phyloP scores from a whole-genome alignment of 2,329 filamentous ascomycete species.

The Bipolaris cookei region DNA sequence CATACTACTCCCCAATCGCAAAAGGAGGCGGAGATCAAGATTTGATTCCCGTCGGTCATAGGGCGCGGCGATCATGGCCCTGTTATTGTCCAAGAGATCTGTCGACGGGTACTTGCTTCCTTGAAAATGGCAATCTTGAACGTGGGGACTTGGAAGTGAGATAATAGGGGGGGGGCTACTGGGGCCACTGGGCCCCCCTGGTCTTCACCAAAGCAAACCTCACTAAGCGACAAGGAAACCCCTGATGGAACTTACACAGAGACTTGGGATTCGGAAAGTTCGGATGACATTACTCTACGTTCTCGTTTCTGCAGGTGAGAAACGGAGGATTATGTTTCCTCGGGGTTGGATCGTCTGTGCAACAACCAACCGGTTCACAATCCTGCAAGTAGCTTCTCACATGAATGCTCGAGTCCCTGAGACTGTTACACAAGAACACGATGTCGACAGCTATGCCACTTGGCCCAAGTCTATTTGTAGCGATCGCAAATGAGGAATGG shows the following conservation, averaged over 20 bases:
- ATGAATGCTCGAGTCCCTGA: slow-evolving; percentile 9
- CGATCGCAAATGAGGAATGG: neutral
- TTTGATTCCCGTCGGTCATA: neutral
- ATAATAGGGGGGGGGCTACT: slow-evolving; percentile 1
- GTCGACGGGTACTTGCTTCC: slow-evolving; percentile 12
- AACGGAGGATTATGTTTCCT: neutral
- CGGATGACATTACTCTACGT: too few species aligned
- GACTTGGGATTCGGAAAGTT: neutral
- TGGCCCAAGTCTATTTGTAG: slow-evolving; percentile 16
- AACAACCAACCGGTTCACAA: neutral
- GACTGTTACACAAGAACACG: slow-evolving; percentile 6
- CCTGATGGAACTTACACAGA: neutral
- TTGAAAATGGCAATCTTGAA: slow-evolving; percentile 9
- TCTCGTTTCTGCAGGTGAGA: too few species aligned
- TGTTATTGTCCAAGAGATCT: neutral
- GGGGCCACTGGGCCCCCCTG: slow-evolving; percentile 5
- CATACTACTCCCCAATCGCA: neutral
- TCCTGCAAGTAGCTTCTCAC: neutral
- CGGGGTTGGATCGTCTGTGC: slow-evolving; percentile 10
- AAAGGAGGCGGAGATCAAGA: neutral
- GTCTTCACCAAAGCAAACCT: slow-evolving; percentile 3
- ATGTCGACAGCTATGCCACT: slow-evolving; percentile 1
- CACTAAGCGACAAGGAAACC: neutral
- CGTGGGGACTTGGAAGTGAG: slow-evolving; percentile 3
- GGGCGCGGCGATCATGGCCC: neutral